Percentiles rank a stretch among this genome's conserved stretches.
Conservation (phyloP, 2,329 filamentous ascomycete genomes). For the Septoria linicola region DNA sequence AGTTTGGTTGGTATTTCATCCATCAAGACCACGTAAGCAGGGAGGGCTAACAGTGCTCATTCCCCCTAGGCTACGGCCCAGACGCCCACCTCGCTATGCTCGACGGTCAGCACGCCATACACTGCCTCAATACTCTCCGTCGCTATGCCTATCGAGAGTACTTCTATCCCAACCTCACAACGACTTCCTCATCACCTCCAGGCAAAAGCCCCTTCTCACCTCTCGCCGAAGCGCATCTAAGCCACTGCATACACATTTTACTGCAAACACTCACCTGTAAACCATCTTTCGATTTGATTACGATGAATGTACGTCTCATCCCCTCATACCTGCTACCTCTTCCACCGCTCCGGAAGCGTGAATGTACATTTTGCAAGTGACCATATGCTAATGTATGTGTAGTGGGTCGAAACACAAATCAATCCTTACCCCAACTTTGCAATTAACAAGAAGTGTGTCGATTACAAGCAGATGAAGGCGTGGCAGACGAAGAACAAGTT, state of each 20-base stretch:
- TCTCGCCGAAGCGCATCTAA: not conserved
- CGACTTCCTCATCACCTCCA: not conserved
- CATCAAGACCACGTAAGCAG: too few relatives aligned
- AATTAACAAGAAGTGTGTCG: conserved; percentile 8
- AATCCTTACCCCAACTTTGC: conserved; percentile 8
- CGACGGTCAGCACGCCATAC: conserved; percentile 11
- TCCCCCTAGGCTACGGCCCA: not conserved
- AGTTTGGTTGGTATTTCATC: too few relatives aligned
- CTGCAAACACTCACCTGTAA: conserved; percentile 10
- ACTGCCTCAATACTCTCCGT: conserved; percentile 7
- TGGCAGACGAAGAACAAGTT: conserved; percentile 6
- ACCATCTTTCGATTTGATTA: conserved; percentile 6
- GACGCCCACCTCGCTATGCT: conserved; percentile 5
- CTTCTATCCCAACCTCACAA: conserved; percentile 7
- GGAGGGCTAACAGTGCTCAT: too few relatives aligned
- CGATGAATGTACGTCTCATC: not conserved
- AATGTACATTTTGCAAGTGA: not conserved
- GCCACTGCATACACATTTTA: conserved; percentile 5
- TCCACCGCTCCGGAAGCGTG: not conserved
- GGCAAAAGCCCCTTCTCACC: conserved; percentile 8
- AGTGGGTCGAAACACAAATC: conserved; percentile 10
- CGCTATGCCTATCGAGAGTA: conserved; percentile 8
- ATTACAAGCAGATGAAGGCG: not conserved
- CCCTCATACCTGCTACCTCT: not conserved
- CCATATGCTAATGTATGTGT: too few relatives aligned